A percentile compares a stretch with the other conserved stretches of the same genome.
These are phyloP conservation scores for Caryopteris hybrid DNA, from an alignment of 305 asterid genomes.

Conservation along the genomic window DNA sequence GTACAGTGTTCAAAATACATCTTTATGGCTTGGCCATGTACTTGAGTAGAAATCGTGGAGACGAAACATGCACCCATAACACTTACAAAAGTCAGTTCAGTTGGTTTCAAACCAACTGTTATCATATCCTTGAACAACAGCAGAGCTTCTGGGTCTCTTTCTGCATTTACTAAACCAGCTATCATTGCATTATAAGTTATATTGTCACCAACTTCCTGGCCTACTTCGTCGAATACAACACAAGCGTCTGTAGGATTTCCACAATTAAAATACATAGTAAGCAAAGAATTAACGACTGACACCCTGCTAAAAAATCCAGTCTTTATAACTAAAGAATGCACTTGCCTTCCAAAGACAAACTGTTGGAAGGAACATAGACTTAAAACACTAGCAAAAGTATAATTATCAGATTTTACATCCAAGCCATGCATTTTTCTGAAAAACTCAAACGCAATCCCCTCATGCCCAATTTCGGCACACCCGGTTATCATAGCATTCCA, in stretches of 20 bases:
- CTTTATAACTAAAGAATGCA: slow-evolving; percentile 61
- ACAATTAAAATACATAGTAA: slow-evolving; percentile 69
- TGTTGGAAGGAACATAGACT: slow-evolving; percentile 47
- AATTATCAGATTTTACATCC: slow-evolving; percentile 60
- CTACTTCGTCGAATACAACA: slow-evolving; percentile 51
- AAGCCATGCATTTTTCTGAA: slow-evolving; percentile 49
- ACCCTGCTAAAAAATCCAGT: slow-evolving; percentile 47
- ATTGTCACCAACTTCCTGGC: slow-evolving; percentile 35
- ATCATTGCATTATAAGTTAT: slow-evolving; percentile 67
- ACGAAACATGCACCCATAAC: slow-evolving; percentile 55
- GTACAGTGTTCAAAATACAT: slow-evolving; percentile 46
- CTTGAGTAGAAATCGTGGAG: slow-evolving; percentile 39
- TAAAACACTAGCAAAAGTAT: slow-evolving; percentile 68
- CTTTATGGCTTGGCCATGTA: slow-evolving; percentile 55
- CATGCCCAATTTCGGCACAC: slow-evolving; percentile 46
- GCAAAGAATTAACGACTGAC: slow-evolving; percentile 65
- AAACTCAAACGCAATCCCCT: slow-evolving; percentile 39
- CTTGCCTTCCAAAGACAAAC: slow-evolving; percentile 56
- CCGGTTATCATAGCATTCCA: slow-evolving; percentile 91
- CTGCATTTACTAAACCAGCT: slow-evolving; percentile 54
- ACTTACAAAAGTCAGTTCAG: slow-evolving; percentile 62
- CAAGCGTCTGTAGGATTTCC: slow-evolving; percentile 41
- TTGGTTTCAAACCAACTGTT: slow-evolving; percentile 47
- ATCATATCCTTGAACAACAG: slow-evolving; percentile 53
- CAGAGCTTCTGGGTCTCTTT: slow-evolving; percentile 50